Conservation (phyloP, 23 red algal genomes). For the Chondrus crispus region DNA sequence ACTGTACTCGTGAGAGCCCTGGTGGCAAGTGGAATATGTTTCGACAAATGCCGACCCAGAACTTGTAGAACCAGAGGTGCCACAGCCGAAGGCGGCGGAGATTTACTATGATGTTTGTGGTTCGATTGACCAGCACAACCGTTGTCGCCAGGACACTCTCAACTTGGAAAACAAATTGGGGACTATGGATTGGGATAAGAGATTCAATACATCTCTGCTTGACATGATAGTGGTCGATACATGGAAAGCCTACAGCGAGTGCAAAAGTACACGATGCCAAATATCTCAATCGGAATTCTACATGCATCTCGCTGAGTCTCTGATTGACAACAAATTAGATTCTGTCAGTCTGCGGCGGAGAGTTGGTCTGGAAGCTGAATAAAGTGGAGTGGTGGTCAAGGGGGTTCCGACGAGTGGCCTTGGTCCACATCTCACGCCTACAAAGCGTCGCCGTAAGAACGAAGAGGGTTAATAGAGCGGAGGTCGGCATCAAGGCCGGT, state of each 20-base stretch:
- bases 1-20: too few relatives aligned
- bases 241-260: not conserved
- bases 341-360: too few relatives aligned
- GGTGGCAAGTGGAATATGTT: too few relatives aligned
- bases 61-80: not conserved
- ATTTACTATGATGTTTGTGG: not conserved
- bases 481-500: too few relatives aligned
- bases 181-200: not conserved
- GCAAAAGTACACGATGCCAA: not conserved
- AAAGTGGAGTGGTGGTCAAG: too few relatives aligned
- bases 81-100: not conserved
- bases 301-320: not conserved
- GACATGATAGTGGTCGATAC: not conserved
- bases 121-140: not conserved
- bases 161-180: not conserved
- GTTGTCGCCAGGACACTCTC: not conserved
- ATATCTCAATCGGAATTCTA: not conserved
- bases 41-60: too few relatives aligned
- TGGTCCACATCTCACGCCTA: too few relatives aligned
- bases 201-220: not conserved
- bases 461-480: too few relatives aligned
- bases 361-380: too few relatives aligned
- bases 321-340: not conserved
- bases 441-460: too few relatives aligned
- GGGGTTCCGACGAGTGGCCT: too few relatives aligned